Conservation (phyloP, 83 land plant genomes). For the Thuja plicata region DNA sequence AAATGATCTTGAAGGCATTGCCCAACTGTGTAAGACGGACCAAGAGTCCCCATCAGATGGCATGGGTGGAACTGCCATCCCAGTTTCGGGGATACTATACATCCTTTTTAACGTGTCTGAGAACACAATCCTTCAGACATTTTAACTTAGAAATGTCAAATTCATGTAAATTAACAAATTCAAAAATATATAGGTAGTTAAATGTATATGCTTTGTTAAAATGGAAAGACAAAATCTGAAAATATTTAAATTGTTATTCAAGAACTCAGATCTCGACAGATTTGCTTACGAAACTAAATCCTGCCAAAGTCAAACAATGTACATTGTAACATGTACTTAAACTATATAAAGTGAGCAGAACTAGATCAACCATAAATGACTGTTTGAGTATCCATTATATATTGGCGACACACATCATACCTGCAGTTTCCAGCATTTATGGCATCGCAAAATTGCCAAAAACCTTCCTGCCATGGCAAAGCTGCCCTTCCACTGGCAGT, state of each 20-base stretch:
- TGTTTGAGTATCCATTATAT: not conserved
- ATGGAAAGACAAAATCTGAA: not conserved
- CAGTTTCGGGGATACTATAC: constrained; percentile 58
- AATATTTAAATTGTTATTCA: not conserved
- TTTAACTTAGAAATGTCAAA: not conserved
- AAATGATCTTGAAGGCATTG: constrained; percentile 83
- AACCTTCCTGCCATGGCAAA: constrained; percentile 39
- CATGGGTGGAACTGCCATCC: constrained; percentile 77
- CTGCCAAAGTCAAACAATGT: not conserved
- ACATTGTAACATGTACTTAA: not conserved
- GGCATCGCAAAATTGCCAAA: constrained; percentile 94
- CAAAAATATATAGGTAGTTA: not conserved
- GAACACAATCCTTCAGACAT: constrained; percentile 61
- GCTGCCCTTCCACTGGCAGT: constrained; percentile 9
- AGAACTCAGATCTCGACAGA: not conserved
- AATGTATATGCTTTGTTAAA: not conserved
- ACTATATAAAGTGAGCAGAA: not conserved
- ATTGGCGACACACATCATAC: constrained; percentile 23
- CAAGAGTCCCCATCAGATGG: constrained; percentile 77
- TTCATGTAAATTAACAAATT: not conserved
- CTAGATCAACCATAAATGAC: not conserved
- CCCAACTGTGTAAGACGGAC: constrained; percentile 93
- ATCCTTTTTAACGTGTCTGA: constrained; percentile 64
- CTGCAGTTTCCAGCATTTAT: constrained; percentile 96
- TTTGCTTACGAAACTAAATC: not conserved